Conservation (phyloP, 768 basidiomycete genomes). For the Lentinula lateritia region DNA sequence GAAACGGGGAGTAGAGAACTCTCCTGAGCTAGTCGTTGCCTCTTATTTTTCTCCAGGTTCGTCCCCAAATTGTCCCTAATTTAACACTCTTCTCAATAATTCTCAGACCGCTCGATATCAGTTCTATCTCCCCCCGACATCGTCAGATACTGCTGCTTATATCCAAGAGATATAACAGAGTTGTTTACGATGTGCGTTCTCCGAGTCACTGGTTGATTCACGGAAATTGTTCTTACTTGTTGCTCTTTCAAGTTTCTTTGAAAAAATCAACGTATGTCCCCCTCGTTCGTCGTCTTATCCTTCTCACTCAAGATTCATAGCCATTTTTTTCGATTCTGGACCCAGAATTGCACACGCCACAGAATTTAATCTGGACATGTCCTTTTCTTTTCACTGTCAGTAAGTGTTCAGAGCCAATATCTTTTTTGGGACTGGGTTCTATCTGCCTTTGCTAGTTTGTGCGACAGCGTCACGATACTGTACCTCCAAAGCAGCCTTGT, state of each 20-base stretch:
- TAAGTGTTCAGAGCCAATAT: slow-evolving; percentile 24
- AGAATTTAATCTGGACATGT: slow-evolving; percentile 44
- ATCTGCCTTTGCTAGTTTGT: slow-evolving; percentile 41
- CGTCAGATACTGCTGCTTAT: slow-evolving; percentile 40
- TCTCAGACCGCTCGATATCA: neutral
- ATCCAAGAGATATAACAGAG: slow-evolving; percentile 44
- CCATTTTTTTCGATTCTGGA: slow-evolving; percentile 57
- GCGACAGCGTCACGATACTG: slow-evolving; percentile 68
- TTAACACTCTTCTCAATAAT: slow-evolving; percentile 7
- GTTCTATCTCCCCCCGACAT: slow-evolving; percentile 34
- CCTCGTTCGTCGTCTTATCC: neutral
- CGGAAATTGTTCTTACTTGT: neutral
- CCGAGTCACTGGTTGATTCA: neutral
- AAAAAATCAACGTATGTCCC: slow-evolving; percentile 42
- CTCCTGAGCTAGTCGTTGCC: slow-evolving; percentile 30
- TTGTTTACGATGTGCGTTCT: slow-evolving; percentile 46
- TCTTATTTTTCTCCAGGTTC: slow-evolving; percentile 30
- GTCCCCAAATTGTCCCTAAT: slow-evolving; percentile 3
- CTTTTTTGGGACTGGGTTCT: neutral
- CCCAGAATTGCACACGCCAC: slow-evolving; percentile 48
- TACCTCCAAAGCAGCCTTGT: slow-evolving; percentile 46
- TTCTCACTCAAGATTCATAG: slow-evolving; percentile 23
- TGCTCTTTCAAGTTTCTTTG: slow-evolving; percentile 37
- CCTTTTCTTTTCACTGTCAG: slow-evolving; percentile 60
- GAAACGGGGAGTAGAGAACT: slow-evolving; percentile 8